Percentiles rank a stretch among this genome's conserved stretches.
These are phyloP conservation scores for Austroboletus novae-zelandiae DNA, from an alignment of 1,284 basidiomycete genomes.

Conservation along the genomic window DNA sequence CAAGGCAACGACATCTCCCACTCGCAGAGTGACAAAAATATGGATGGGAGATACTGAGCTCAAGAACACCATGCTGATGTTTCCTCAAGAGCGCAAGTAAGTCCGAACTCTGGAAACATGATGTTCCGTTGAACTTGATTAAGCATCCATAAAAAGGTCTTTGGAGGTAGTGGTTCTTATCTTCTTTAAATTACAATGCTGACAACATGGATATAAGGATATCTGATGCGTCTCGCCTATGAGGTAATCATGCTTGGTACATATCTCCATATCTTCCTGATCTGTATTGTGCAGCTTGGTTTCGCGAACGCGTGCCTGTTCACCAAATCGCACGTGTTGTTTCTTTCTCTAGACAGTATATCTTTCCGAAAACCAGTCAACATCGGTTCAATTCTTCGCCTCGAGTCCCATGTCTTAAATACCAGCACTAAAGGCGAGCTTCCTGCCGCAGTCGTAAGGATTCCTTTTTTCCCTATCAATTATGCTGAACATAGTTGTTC, in stretches of 20 bases:
- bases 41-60: conserved; percentile 67
- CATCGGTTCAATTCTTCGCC: conserved; percentile 75
- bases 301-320: conserved; percentile 74
- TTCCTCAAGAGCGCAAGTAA: conserved; percentile 82
- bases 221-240: conserved; percentile 65
- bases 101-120: conserved; percentile 20
- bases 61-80: conserved; percentile 75
- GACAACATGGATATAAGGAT: conserved; percentile 31
- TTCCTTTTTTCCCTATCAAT: background rate
- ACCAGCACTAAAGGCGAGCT: conserved; percentile 44
- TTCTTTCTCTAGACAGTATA: conserved; percentile 77
- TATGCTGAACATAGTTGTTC: background rate
- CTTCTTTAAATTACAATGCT: background rate
- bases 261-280: conserved; percentile 2
- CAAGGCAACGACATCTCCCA: conserved; percentile 29
- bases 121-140: background rate
- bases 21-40: conserved; percentile 41
- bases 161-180: conserved; percentile 48
- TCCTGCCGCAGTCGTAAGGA: conserved; percentile 52
- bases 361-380: conserved; percentile 79
- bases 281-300: conserved; percentile 52
- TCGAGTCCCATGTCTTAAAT: conserved; percentile 69
- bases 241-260: conserved; percentile 41
- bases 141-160: conserved; percentile 79
- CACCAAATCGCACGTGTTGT: conserved; percentile 64